Conservation (phyloP, 345 rosid genomes). For the Melaleuca alternifolia region DNA sequence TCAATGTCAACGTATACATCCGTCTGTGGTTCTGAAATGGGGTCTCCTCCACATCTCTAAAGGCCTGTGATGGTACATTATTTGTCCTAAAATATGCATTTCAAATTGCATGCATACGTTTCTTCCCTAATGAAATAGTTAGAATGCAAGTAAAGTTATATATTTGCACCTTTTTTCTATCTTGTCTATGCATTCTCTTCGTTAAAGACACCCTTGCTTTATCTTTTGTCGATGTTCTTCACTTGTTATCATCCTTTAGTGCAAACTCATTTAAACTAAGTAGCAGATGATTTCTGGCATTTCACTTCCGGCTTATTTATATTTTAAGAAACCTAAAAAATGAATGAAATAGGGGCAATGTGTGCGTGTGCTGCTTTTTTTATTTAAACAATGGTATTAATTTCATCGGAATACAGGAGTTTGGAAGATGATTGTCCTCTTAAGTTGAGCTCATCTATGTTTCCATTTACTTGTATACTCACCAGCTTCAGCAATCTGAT, state of each 20-base stretch:
- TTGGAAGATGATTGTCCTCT: not conserved
- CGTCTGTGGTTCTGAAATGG: slow-evolving; percentile 68
- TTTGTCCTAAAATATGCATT: not conserved
- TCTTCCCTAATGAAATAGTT: not conserved
- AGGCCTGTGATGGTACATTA: not conserved
- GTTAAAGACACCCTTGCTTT: not conserved
- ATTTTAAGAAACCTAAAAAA: not conserved
- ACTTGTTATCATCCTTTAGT: not conserved
- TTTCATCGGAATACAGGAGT: not conserved
- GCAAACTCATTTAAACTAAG: not conserved
- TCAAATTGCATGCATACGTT: not conserved
- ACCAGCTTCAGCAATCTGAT: not conserved
- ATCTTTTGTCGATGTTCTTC: not conserved
- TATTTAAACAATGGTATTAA: not conserved
- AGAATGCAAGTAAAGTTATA: not conserved
- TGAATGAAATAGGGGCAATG: not conserved
- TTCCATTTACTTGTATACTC: not conserved
- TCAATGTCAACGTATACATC: slow-evolving; percentile 78
- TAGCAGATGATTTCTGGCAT: not conserved
- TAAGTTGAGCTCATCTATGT: not conserved
- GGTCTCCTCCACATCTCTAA: slow-evolving; percentile 57
- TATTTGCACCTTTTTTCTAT: not conserved
- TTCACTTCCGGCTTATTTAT: not conserved
- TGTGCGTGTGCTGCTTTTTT: not conserved
- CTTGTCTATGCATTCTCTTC: not conserved